phyloP scores from a whole-genome alignment of 1,284 basidiomycete genomes.

The Rhizopogon hawkerae region DNA sequence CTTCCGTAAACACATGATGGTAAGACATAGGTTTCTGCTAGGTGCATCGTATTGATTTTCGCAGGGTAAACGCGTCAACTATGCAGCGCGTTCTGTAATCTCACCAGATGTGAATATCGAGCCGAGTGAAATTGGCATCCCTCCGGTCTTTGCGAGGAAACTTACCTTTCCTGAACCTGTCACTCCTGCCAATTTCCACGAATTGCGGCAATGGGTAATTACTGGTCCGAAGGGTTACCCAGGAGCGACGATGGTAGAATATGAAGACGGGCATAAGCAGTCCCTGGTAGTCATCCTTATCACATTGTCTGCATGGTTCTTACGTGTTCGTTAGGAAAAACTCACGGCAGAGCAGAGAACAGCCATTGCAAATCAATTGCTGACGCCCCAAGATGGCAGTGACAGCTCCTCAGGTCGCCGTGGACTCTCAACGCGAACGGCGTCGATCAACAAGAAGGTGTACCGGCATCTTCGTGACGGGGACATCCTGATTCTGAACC shows the following conservation, averaged over 20 bases:
- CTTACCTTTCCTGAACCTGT: conserved; percentile 98
- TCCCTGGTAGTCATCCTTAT: conserved; percentile 51
- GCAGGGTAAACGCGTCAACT: conserved; percentile 98
- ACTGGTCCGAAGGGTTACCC: conserved; percentile 87
- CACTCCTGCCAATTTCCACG: conserved; percentile 84
- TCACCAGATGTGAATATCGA: conserved; percentile 99
- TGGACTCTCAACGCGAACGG: conserved; percentile 62
- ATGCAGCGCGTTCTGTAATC: conserved; percentile 97
- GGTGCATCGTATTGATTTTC: conserved; percentile 4
- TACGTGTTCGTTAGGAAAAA: conserved; percentile 54
- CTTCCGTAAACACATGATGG: conserved; percentile 99
- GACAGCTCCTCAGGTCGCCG: conserved; percentile 39
- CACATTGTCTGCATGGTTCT: background rate
- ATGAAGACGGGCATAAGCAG: conserved; percentile 86
- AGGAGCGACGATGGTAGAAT: conserved; percentile 91
- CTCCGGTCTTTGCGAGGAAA: conserved; percentile 95
- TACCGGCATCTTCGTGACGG: conserved; percentile 93
- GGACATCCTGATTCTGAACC: conserved; percentile 93
- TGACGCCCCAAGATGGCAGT: conserved; percentile 82
- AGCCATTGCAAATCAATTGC: conserved; percentile 93
- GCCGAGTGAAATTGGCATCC: conserved; percentile 97
- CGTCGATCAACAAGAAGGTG: conserved; percentile 92
- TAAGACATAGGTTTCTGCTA: conserved; percentile 22
- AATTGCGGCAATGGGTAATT: conserved; percentile 87
- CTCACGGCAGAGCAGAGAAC: conserved; percentile 82